phyloP scores from a whole-genome alignment of 352 stramenopile genomes.

The Thraustochytrium striatum region DNA sequence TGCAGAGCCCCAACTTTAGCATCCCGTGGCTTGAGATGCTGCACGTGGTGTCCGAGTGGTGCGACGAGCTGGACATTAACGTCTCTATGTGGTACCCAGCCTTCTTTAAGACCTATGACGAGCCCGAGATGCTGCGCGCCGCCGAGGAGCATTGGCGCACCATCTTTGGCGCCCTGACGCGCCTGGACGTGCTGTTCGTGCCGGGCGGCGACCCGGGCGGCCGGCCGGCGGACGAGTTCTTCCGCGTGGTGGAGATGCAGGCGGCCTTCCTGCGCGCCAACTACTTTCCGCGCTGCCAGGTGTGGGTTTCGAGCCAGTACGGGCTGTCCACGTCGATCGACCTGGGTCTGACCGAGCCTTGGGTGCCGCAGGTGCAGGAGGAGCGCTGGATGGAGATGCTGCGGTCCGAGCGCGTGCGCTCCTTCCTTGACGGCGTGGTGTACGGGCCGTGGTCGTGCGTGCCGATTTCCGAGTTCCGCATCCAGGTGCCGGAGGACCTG shows the following conservation, averaged over 20 bases:
- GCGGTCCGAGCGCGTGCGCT: background rate
- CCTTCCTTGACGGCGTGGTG: conserved; percentile 30
- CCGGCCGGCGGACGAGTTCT: conserved; percentile 35
- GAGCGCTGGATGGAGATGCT: conserved; percentile 45
- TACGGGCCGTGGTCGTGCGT: conserved; percentile 42
- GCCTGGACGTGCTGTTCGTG: conserved; percentile 35
- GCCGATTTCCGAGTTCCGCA: conserved; percentile 25
- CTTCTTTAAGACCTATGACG: conserved; percentile 37
- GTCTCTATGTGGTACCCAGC: conserved; percentile 46
- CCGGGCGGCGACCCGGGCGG: conserved; percentile 32
- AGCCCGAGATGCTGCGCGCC: background rate
- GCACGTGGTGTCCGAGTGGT: conserved; percentile 9
- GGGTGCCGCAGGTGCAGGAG: conserved; percentile 35
- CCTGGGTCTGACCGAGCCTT: conserved; percentile 34
- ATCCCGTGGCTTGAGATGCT: conserved; percentile 26
- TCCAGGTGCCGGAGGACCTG: background rate
- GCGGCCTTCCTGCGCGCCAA: background rate
- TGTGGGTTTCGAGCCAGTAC: conserved; percentile 44
- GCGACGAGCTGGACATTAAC: conserved; percentile 31
- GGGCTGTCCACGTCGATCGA: conserved; percentile 36
- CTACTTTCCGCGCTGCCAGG: conserved; percentile 6
- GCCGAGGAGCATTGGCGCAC: conserved; percentile 10
- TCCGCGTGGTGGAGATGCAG: conserved; percentile 26
- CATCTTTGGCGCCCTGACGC: conserved; percentile 7
- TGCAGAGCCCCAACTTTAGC: conserved; percentile 28